A percentile compares a stretch with the other conserved stretches of the same genome.
Conservation (phyloP, 108 stramenopile species). For the Pseudonitzschia pungens region DNA sequence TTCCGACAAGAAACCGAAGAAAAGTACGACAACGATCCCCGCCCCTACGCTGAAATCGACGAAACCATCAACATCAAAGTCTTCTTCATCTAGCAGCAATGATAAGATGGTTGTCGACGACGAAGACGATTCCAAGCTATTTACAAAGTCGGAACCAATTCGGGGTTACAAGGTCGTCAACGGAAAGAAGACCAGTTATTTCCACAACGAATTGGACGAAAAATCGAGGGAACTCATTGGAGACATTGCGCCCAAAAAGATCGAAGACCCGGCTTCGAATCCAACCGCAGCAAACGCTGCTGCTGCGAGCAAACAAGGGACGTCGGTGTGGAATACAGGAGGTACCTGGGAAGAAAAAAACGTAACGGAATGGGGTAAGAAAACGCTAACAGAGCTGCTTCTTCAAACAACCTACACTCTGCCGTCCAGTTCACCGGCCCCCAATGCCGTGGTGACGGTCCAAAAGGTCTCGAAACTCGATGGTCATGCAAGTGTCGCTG, state of each 20-base stretch:
- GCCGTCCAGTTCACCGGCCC: slow-evolving; percentile 66
- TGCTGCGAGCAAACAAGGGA: slow-evolving; percentile 12
- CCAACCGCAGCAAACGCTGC: slow-evolving; percentile 1
- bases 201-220: slow-evolving; percentile 94
- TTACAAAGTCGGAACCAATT: slow-evolving; percentile 78
- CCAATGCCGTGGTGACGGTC: slow-evolving; percentile 47
- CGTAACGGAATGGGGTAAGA: slow-evolving; percentile 83
- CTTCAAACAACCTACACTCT: slow-evolving; percentile 55
- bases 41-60: slow-evolving; percentile 8
- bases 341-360: slow-evolving; percentile 94
- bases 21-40: slow-evolving; percentile 6
- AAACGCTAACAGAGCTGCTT: slow-evolving; percentile 54
- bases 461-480: slow-evolving; percentile 52
- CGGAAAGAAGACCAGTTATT: slow-evolving; percentile 94
- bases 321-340: slow-evolving; percentile 69
- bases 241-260: slow-evolving; percentile 93
- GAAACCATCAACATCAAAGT: slow-evolving; percentile 1
- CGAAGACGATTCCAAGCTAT: slow-evolving; percentile 45
- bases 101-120: slow-evolving; percentile 20
- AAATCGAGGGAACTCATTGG: slow-evolving; percentile 90
- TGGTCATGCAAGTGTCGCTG: slow-evolving; percentile 84
- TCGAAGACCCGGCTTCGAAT: slow-evolving; percentile 38
- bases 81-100: slow-evolving; percentile 16
- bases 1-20: slow-evolving; percentile 3
- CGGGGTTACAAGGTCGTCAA: slow-evolving; percentile 96